phyloP scores from a whole-genome alignment of 1,284 basidiomycete species.

The Mycena citricolor region DNA sequence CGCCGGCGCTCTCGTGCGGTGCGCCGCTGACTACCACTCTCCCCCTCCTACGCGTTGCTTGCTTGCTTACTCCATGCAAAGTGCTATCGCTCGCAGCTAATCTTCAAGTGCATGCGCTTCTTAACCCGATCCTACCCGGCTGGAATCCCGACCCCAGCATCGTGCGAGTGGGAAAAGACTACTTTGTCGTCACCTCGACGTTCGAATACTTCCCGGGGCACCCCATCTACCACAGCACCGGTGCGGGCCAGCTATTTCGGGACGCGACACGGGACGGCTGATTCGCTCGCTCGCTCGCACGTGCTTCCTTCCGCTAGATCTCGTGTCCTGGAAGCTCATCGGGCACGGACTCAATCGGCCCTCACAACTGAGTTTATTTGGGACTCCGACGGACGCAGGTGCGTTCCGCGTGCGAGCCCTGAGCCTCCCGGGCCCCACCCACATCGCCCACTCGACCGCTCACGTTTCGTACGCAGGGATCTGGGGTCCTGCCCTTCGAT shows the following conservation, averaged over 20 bases:
- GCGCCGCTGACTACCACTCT: too few species aligned
- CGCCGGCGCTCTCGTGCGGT: too few species aligned
- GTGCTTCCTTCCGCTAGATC: too few species aligned
- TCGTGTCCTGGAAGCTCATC: conserved; percentile 37
- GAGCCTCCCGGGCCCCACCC: too few species aligned
- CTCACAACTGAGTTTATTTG: conserved; percentile 32
- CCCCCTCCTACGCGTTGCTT: too few species aligned
- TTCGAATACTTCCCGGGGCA: conserved; percentile 42
- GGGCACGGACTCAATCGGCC: conserved; percentile 35
- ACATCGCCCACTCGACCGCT: neutral
- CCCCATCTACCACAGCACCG: conserved; percentile 40
- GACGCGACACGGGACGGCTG: too few species aligned
- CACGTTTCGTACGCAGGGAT: conserved; percentile 24
- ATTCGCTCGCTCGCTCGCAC: neutral
- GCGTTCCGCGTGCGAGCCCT: conserved; percentile 7
- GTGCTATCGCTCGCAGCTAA: too few species aligned
- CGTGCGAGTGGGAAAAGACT: conserved; percentile 37
- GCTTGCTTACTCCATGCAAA: too few species aligned
- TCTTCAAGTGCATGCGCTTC: conserved; percentile 19
- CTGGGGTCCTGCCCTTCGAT: conserved; percentile 35
- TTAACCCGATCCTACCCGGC: conserved; percentile 39
- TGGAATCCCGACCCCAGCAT: conserved; percentile 42
- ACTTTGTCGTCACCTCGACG: conserved; percentile 39
- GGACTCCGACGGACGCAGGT: conserved; percentile 34
- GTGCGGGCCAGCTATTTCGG: neutral